These are phyloP conservation scores for Fusarium zealandicum DNA, from an alignment of 2,329 filamentous ascomycete species.

Conservation along the genomic window DNA sequence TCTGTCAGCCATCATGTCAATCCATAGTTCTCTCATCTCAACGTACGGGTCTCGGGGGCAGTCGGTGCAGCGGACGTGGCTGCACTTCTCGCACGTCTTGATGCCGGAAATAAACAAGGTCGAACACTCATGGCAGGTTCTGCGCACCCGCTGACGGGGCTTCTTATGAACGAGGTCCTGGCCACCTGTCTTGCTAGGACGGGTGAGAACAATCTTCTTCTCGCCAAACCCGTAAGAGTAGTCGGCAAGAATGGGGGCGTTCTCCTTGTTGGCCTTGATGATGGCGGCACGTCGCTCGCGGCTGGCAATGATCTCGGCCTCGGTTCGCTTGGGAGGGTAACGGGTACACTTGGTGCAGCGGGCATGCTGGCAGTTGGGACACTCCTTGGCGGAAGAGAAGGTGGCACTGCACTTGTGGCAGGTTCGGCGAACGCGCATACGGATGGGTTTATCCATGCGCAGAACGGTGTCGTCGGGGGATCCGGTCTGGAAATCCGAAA, in stretches of 20 bases:
- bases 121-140: conserved; percentile 78
- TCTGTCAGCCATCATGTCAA: conserved; percentile 15
- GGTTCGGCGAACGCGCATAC: conserved; percentile 77
- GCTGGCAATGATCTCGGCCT: conserved; percentile 61
- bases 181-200: conserved; percentile 70
- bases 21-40: background rate
- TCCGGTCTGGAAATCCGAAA: conserved; percentile 59
- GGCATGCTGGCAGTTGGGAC: conserved; percentile 77
- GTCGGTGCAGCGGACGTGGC: conserved; percentile 77
- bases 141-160: conserved; percentile 74
- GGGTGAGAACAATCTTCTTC: conserved; percentile 63
- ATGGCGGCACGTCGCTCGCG: conserved; percentile 59
- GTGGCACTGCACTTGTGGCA: conserved; percentile 83
- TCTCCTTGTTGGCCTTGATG: conserved; percentile 64
- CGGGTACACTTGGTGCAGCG: conserved; percentile 83
- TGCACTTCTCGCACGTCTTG: conserved; percentile 73
- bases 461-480: conserved; percentile 61
- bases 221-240: conserved; percentile 54
- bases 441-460: conserved; percentile 77
- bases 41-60: conserved; percentile 83
- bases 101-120: conserved; percentile 64
- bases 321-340: conserved; percentile 71
- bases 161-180: conserved; percentile 77
- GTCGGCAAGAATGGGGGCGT: conserved; percentile 60
- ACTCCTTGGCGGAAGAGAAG: conserved; percentile 77